A percentile compares a stretch with the other conserved stretches of the same genome.
These are phyloP conservation scores for Tulasnella sp. DNA, from an alignment of 768 basidiomycete species.

Conservation along the genomic window DNA sequence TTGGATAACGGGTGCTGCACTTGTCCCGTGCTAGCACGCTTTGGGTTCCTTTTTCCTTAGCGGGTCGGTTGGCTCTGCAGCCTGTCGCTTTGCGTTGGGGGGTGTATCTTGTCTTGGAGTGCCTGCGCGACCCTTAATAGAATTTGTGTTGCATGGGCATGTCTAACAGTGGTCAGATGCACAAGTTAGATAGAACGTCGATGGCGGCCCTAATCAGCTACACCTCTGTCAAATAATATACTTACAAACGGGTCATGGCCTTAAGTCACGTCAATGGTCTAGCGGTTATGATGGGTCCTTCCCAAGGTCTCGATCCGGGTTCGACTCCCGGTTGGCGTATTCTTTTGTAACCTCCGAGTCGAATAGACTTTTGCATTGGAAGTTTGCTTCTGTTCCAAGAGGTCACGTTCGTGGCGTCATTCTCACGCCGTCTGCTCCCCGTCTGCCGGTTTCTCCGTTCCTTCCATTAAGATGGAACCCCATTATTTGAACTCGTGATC, in stretches of 20 bases:
- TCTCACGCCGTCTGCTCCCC: background rate
- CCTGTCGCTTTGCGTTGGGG: no score
- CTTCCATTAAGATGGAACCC: background rate
- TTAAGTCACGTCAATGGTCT: conserved; percentile 19
- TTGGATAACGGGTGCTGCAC: background rate
- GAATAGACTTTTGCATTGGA: background rate
- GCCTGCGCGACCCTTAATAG: no score
- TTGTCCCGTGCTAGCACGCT: background rate
- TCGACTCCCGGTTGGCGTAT: conserved; percentile 23
- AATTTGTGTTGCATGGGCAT: no score
- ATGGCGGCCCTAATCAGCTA: background rate
- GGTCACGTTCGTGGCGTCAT: background rate
- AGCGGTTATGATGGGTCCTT: conserved; percentile 23
- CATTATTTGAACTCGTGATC: background rate
- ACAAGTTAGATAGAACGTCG: background rate
- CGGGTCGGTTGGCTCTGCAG: no score
- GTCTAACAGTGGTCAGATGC: no score
- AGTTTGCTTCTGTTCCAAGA: background rate
- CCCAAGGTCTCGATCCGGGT: conserved; percentile 22
- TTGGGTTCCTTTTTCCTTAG: background rate
- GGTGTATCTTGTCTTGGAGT: no score
- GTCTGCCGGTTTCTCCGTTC: background rate
- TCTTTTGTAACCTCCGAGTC: background rate
- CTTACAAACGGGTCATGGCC: background rate
- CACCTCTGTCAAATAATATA: background rate